Percentiles rank a stretch among this genome's conserved stretches.
Evolutionary conservation across 2,329 filamentous ascomycete species (phyloP).

Genomic region (Coniochaeta prunicola): DNA sequence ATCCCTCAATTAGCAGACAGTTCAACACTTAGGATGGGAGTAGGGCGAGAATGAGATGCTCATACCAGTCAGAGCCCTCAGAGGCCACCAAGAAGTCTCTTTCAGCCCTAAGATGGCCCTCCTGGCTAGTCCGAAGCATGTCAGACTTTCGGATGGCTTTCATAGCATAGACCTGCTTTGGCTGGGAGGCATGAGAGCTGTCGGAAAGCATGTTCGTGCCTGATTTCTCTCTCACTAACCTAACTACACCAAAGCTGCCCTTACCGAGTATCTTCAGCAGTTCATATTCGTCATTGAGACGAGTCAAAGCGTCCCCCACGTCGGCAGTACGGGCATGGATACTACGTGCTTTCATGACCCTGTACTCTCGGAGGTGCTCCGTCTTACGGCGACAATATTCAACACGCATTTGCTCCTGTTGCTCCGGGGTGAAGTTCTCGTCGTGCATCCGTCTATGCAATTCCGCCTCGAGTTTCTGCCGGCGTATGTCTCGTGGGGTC

Average conservation of each 20-base stretch:
- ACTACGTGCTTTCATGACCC: conserved; percentile 60
- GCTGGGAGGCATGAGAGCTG: conserved; percentile 5
- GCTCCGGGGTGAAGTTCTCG: conserved; percentile 40
- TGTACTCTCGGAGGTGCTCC: conserved; percentile 64
- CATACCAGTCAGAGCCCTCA: conserved; percentile 72
- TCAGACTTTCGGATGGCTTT: conserved; percentile 92
- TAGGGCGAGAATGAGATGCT: not conserved
- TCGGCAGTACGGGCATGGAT: conserved; percentile 28
- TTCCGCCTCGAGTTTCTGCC: conserved; percentile 54
- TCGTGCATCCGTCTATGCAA: conserved; percentile 42
- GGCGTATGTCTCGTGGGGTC: conserved; percentile 53
- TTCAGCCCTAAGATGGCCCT: conserved; percentile 86
- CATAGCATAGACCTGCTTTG: conserved; percentile 78
- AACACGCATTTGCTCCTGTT: conserved; percentile 45
- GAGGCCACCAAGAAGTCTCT: conserved; percentile 86
- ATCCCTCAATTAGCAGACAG: not conserved
- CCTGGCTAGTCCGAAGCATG: conserved; percentile 86
- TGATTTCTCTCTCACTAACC: conserved; percentile 65
- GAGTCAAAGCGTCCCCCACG: conserved; percentile 35
- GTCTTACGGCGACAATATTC: conserved; percentile 63
- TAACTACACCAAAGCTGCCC: conserved; percentile 90
- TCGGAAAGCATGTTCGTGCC: conserved; percentile 2
- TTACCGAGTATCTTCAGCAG: conserved; percentile 78
- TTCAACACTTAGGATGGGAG: not conserved
- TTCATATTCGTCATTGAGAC: conserved; percentile 58